These are phyloP conservation scores for Extremus antarcticus DNA, from an alignment of 495 filamentous ascomycete genomes.

Conservation along the genomic window DNA sequence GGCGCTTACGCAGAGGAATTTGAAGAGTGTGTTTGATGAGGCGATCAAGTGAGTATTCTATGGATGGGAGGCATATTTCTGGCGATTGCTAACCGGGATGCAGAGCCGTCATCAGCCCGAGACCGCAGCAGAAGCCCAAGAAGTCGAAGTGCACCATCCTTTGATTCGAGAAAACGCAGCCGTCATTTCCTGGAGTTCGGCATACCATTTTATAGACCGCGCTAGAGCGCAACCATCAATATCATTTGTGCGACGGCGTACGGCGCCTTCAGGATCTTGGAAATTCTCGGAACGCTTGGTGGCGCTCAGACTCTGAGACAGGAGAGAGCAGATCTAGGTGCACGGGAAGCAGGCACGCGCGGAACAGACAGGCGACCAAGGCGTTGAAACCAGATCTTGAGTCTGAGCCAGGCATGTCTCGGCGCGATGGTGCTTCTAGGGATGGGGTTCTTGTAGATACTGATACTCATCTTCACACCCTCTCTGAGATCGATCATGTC, in stretches of 20 bases:
- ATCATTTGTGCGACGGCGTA: neutral
- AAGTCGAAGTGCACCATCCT: conserved; percentile 67
- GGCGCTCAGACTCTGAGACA: too few relatives aligned
- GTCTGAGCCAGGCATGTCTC: neutral
- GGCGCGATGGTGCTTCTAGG: neutral
- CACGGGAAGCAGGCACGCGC: too few relatives aligned
- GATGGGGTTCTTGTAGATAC: neutral
- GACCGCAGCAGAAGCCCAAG: conserved; percentile 48
- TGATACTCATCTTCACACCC: neutral
- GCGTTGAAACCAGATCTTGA: neutral
- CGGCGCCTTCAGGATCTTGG: neutral
- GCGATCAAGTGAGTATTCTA: conserved; percentile 65
- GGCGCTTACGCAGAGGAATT: conserved; percentile 86
- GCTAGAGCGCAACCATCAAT: neutral
- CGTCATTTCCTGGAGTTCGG: neutral
- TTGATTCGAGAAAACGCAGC: conserved; percentile 29
- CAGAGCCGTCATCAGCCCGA: conserved; percentile 71
- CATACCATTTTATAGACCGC: neutral
- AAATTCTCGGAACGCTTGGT: neutral
- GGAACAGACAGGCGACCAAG: neutral
- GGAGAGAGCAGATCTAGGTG: too few relatives aligned
- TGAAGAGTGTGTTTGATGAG: conserved; percentile 97
- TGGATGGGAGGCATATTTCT: too few relatives aligned
- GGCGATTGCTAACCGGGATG: neutral
- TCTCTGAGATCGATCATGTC: neutral